phyloP scores from a whole-genome alignment of 164 flowering plant species.

The Magnolia changhungtana region DNA sequence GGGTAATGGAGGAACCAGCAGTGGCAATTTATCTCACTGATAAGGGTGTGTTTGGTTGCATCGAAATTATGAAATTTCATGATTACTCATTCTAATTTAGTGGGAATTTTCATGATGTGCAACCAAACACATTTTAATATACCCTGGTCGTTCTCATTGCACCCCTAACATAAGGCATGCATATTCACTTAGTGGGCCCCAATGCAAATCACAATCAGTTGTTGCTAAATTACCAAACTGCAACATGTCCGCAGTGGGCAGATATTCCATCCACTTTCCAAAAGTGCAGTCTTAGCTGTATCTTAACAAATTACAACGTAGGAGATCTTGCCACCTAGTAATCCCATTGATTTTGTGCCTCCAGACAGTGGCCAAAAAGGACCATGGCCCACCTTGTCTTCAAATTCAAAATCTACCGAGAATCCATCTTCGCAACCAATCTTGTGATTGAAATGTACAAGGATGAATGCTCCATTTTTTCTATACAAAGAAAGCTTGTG shows the following conservation, averaged over 20 bases:
- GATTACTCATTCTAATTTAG: no score
- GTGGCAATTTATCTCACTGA: no score
- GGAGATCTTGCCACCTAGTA: background rate
- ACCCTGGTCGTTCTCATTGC: no score
- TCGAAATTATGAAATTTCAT: no score
- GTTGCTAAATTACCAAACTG: no score
- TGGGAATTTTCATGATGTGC: no score
- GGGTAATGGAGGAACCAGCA: no score
- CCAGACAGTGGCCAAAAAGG: background rate
- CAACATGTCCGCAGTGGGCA: background rate
- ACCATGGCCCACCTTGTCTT: background rate
- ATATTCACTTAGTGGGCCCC: no score
- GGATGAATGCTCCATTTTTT: background rate
- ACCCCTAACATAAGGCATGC: no score
- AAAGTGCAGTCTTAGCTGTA: background rate
- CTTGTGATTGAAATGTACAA: background rate
- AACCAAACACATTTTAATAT: no score
- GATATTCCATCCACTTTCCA: background rate
- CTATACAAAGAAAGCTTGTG: background rate
- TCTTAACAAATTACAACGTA: background rate
- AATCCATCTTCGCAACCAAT: background rate
- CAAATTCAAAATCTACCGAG: background rate
- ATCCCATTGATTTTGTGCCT: background rate
- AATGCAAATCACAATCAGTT: no score
- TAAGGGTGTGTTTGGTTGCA: no score